phyloP scores from a whole-genome alignment of 176 grass and related monocot species.

The Triticum urartu region DNA sequence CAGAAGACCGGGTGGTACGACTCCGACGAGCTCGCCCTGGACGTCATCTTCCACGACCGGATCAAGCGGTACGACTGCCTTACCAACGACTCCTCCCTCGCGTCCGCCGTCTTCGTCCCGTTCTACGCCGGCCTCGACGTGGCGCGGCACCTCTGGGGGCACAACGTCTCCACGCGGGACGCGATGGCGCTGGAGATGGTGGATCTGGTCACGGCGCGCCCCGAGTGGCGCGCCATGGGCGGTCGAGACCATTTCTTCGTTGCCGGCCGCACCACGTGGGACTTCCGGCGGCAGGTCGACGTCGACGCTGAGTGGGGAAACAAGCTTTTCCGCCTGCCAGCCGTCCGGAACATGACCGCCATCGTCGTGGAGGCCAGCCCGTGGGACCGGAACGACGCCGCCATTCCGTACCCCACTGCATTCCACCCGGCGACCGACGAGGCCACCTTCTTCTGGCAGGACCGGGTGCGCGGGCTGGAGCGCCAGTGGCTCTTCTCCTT shows the following conservation, averaged over 20 bases:
- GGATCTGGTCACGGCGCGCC: slow-evolving; percentile 28
- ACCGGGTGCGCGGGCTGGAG: slow-evolving; percentile 36
- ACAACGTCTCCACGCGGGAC: slow-evolving; percentile 40
- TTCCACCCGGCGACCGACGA: slow-evolving; percentile 74
- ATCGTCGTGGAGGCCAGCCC: slow-evolving; percentile 70
- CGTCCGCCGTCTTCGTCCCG: slow-evolving; percentile 70
- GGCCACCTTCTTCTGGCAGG: slow-evolving; percentile 57
- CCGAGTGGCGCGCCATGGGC: slow-evolving; percentile 58
- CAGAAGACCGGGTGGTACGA: slow-evolving; percentile 71
- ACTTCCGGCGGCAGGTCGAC: slow-evolving; percentile 53
- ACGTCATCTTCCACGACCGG: slow-evolving; percentile 80
- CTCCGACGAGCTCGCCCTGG: slow-evolving; percentile 63
- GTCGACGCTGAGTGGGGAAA: slow-evolving; percentile 52
- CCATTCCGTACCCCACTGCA: slow-evolving; percentile 64
- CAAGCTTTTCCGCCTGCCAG: slow-evolving; percentile 59
- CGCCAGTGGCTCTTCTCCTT: slow-evolving; percentile 74
- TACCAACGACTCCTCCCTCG: slow-evolving; percentile 60
- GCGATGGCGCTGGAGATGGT: slow-evolving; percentile 50
- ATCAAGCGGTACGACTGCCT: slow-evolving; percentile 89
- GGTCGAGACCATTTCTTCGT: slow-evolving; percentile 89
- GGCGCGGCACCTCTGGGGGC: slow-evolving; percentile 59
- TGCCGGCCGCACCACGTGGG: slow-evolving; percentile 71
- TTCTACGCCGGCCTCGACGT: slow-evolving; percentile 84
- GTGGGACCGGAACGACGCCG: slow-evolving; percentile 72
- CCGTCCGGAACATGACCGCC: slow-evolving; percentile 65